Evolutionary conservation across 2,329 filamentous ascomycete genomes (phyloP).

Genomic region (Cytospora piceicola): DNA sequence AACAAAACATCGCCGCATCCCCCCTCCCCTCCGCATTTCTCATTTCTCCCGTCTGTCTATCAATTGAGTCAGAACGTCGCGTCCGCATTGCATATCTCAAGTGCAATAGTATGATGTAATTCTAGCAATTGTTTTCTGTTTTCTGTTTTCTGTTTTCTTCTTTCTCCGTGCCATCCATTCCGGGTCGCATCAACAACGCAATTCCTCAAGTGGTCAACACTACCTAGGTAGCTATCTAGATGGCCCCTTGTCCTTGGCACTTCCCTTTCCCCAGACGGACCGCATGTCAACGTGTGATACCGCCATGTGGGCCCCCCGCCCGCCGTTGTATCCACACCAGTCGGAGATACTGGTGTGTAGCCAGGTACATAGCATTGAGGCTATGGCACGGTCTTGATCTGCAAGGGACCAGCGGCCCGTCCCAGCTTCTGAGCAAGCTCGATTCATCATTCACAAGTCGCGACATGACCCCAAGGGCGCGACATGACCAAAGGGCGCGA

Average conservation of each 20-base stretch:
- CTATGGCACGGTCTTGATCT: slow-evolving; percentile 5
- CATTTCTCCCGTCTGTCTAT: not conserved
- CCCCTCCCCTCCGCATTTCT: not conserved
- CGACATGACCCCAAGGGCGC: slow-evolving; percentile 6
- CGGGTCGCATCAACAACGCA: not conserved
- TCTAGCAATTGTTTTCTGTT: not conserved
- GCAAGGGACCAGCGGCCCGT: slow-evolving; percentile 20
- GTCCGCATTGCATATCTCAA: not conserved
- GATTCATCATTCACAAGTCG: slow-evolving; percentile 6
- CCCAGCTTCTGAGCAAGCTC: slow-evolving; percentile 1
- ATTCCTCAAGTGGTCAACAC: not conserved
- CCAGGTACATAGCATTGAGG: not conserved
- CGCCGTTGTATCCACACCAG: slow-evolving; percentile 5
- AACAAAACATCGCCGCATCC: slow-evolving; percentile 19
- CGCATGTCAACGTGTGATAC: slow-evolving; percentile 6
- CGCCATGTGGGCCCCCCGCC: not conserved
- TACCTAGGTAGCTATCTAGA: too few species aligned
- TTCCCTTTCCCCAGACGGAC: slow-evolving; percentile 13
- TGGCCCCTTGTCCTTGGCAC: not conserved
- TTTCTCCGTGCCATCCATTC: slow-evolving; percentile 7
- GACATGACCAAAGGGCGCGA: slow-evolving; percentile 1
- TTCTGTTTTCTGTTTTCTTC: not conserved
- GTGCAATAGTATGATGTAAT: slow-evolving; percentile 5
- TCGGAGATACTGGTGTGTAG: not conserved
- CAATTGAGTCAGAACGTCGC: slow-evolving; percentile 1